These are phyloP conservation scores for Nakaseomyces nivariensis DNA, from an alignment of 1,139 yeast genomes.

Conservation along the genomic window DNA sequence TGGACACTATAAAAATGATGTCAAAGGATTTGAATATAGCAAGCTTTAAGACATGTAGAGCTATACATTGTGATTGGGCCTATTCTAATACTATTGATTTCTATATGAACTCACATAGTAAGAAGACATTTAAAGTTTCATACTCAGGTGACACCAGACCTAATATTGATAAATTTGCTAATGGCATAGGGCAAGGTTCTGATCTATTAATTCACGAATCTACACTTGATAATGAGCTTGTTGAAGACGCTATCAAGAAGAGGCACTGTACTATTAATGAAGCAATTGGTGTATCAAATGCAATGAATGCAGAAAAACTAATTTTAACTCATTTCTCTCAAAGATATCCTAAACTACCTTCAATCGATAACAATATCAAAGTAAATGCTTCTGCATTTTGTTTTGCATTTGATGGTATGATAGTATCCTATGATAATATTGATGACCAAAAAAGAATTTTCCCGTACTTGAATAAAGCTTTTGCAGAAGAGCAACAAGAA, in stretches of 20 bases:
- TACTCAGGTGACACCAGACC: slow-evolving; percentile 97
- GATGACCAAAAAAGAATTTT: slow-evolving; percentile 29
- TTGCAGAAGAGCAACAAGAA: slow-evolving; percentile 25
- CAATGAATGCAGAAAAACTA: slow-evolving; percentile 64
- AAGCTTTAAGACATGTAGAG: slow-evolving; percentile 52
- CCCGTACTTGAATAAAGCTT: slow-evolving; percentile 23
- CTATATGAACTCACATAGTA: slow-evolving; percentile 23
- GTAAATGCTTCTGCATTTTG: slow-evolving; percentile 30
- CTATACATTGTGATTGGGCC: slow-evolving; percentile 78
- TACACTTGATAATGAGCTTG: slow-evolving; percentile 70
- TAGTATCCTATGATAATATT: slow-evolving; percentile 36
- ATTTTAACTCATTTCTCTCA: slow-evolving; percentile 89
- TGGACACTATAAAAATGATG: slow-evolving; percentile 19
- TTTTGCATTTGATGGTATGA: slow-evolving; percentile 59
- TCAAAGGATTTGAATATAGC: slow-evolving; percentile 26
- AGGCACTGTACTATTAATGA: slow-evolving; percentile 87
- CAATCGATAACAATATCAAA: slow-evolving; percentile 23
- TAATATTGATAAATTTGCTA: slow-evolving; percentile 44
- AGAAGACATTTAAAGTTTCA: slow-evolving; percentile 50
- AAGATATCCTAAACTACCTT: slow-evolving; percentile 65
- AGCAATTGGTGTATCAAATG: slow-evolving; percentile 60
- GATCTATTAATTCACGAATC: slow-evolving; percentile 88
- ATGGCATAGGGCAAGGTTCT: slow-evolving; percentile 52
- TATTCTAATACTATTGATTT: slow-evolving; percentile 61
- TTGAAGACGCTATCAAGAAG: slow-evolving; percentile 74